Percentiles rank a stretch among this genome's conserved stretches.
Conservation (phyloP, 441 rosid genomes). For the Adansonia madagascariensis region DNA sequence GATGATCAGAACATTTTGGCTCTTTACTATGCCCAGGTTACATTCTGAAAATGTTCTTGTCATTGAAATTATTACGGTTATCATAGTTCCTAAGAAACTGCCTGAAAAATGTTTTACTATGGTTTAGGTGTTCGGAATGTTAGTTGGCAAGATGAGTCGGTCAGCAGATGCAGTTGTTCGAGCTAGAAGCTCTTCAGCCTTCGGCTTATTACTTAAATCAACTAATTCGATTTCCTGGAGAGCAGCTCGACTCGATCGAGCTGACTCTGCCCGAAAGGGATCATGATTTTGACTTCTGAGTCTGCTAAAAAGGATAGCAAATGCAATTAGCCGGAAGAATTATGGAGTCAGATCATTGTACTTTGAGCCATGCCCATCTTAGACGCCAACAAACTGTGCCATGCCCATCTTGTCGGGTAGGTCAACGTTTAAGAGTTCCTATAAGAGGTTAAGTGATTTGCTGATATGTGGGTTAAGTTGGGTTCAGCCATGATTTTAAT, state of each 20-base stretch:
- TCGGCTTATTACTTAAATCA: slow-evolving; percentile 80
- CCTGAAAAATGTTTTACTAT: slow-evolving; percentile 7
- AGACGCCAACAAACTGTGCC: slow-evolving; percentile 5
- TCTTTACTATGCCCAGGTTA: slow-evolving; percentile 76
- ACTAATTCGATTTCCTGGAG: slow-evolving; percentile 65
- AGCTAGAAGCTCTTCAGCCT: slow-evolving; percentile 81
- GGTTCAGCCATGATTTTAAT: slow-evolving; percentile 17
- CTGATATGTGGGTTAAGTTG: neutral
- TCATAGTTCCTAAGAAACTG: slow-evolving; percentile 13
- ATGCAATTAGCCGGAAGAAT: neutral
- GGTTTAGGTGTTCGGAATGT: slow-evolving; percentile 70
- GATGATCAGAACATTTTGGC: slow-evolving; percentile 80
- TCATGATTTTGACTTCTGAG: neutral
- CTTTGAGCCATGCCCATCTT: slow-evolving; percentile 14
- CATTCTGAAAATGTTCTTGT: slow-evolving; percentile 18
- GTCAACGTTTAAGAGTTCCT: neutral
- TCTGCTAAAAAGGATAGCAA: slow-evolving; percentile 16
- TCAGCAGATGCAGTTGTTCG: slow-evolving; percentile 84
- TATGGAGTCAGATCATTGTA: neutral
- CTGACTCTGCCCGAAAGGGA: slow-evolving; percentile 44
- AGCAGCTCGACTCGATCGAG: slow-evolving; percentile 62
- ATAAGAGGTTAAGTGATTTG: neutral
- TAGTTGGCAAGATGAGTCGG: slow-evolving; percentile 85
- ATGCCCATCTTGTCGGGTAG: neutral
- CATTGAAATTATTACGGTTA: neutral